Conservation (phyloP, 208 protist genomes). For the Lotmaria passim region DNA sequence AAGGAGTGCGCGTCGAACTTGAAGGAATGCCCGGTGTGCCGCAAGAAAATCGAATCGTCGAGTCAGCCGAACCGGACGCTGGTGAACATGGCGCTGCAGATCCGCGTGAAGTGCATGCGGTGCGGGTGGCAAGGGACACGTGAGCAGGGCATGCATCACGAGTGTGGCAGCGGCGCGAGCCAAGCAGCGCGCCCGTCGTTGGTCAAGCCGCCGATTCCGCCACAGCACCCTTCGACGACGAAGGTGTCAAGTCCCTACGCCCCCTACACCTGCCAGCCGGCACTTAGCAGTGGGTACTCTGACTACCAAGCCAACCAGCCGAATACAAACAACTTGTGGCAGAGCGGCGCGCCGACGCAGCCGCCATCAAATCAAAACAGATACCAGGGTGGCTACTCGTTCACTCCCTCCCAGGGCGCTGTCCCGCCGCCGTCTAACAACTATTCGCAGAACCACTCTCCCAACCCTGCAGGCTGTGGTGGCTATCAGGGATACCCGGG, state of each 20-base stretch:
- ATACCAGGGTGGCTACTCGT: constrained; percentile 4
- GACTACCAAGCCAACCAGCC: not conserved
- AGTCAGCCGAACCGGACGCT: constrained; percentile 67
- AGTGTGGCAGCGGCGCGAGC: constrained; percentile 15
- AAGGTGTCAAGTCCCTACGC: constrained; percentile 1
- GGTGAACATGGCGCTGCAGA: constrained; percentile 68
- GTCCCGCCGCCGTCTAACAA: constrained; percentile 18
- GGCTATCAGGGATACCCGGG: constrained; percentile 9
- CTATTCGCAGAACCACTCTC: constrained; percentile 9
- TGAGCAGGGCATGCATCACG: constrained; percentile 35
- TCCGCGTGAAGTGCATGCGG: constrained; percentile 55
- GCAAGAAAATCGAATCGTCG: constrained; percentile 29
- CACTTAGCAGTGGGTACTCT: not conserved
- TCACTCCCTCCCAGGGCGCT: constrained; percentile 12
- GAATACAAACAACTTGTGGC: constrained; percentile 13
- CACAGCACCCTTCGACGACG: constrained; percentile 5
- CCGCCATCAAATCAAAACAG: constrained; percentile 2
- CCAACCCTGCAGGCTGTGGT: not conserved
- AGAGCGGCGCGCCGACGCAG: constrained; percentile 17
- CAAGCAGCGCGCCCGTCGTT: not conserved
- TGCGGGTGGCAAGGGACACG: constrained; percentile 78
- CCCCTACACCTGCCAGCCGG: constrained; percentile 17
- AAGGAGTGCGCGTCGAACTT: constrained; percentile 42
- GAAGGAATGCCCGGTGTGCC: constrained; percentile 70
- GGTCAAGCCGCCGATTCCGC: not conserved